Base-by-base conservation (phyloP, 352 stramenopile species). In the Phytophthora ramorum region DNA sequence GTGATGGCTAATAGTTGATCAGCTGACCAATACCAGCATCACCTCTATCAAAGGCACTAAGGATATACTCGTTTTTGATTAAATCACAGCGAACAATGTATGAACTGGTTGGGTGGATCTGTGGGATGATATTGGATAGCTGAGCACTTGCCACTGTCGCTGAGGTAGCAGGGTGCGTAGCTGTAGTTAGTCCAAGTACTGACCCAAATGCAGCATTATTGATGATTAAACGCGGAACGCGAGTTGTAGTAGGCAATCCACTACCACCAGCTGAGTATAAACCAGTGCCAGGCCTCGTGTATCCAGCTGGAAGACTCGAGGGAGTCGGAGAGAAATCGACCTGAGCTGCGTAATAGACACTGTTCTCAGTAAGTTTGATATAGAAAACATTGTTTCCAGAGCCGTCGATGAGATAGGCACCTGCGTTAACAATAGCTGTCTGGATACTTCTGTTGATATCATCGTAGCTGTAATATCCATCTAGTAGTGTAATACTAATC, bases 21-120 rank as follows among this genome's bases (percentile, higher is more conserved):
- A 54, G 22, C 37, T 54, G 47, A 19, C 47, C 47, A 54, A 54
- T 54, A 19, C 47, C 30, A 3, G 47, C 47, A 44, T 54, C 47
- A 54, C 47, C 47, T 54, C 47, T 17, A 44, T 54, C 47, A 35
- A 43, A 54, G 30, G 30, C 47, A 35, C 47, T 54, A 17, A 72
- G 2, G 13, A 67, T 67, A 49, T 63, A 72, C 2, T 58, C 43
- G n/a, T 72, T 72, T 19, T 72, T 72, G 4, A 72, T 55, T 0
- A 68, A 1, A 50, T 62, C 57, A 26, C 64, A 72, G 3, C 64
- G 41, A 20, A 72, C 50, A 2, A 72, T 49, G 22, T 72, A 72
- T 0, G 12, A 38, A 4, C 14, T 43, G 0, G 12, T 59, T 0
- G 64, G 58, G 1, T 68, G 57, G 38, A 51, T 45, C 12, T 63